Evolutionary conservation across 2,329 filamentous ascomycete species (phyloP), one percentile per base, ranked within the genome.

Genomic region (Verticillium nubilum): DNA sequence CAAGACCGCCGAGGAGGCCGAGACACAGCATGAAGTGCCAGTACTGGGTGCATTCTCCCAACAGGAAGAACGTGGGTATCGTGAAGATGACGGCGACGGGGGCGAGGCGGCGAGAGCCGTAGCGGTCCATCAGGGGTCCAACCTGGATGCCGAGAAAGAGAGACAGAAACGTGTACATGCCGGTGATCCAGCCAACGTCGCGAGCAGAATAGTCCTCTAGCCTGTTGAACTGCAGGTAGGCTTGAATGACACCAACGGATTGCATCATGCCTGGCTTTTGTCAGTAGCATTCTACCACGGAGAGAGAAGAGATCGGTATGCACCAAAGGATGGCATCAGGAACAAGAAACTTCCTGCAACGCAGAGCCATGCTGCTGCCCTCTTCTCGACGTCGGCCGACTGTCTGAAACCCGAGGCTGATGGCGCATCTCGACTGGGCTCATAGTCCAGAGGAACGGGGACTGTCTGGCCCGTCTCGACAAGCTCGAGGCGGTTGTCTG

Each of bases 121-220:
- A 77, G 0, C 71, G 71, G 59, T 82, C 80, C 59, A 81, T 78
- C 3, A 82, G 60, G 1, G 80, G 79, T 0, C 80, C 79, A 7
- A 79, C 72, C 64, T 79, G 78, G 4, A 81, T 74, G 4, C 76
- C 78, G 2, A 80, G 69, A 15, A 78, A 72, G 0, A 81, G 66
- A 0, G 74, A 71, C 1, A 81, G 63, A 53, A 79, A 80, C 5
- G 76, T 73, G 33, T 79, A 75, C 4, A 80, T 62, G 1, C 78
- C 76, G 1, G 75, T 74, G 57, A 81, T 81, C 79, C 79, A 82
- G 23, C 78, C 79, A 0, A 82, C 72, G 47, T 81, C 74, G 3
- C 76, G 68, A 3, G 75, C 68, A 3, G 72, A 72, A 61, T 78
- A 79, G 7, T 65, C 61, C 0, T 70, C 66, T 1, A 82, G 70